Conservation (phyloP, 768 basidiomycete species). For the Psilocybe cyanescens region DNA sequence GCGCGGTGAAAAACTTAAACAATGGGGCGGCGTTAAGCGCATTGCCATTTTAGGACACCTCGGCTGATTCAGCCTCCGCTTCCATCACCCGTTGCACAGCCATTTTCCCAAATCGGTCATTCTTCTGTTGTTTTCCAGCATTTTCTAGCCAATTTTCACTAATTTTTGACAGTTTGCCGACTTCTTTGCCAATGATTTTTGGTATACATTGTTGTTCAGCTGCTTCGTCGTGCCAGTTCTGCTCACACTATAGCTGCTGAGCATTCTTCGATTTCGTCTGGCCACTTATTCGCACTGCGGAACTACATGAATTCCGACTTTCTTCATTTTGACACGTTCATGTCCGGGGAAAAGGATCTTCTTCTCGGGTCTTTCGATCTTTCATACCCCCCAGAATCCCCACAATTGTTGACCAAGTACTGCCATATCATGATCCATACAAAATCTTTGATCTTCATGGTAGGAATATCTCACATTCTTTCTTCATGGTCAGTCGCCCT, state of each 20-base stretch:
- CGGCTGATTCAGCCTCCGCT: slow-evolving; percentile 23
- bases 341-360: not conserved
- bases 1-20: slow-evolving; percentile 18
- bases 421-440: not conserved
- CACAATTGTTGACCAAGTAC: not conserved
- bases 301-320: not conserved
- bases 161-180: too few relatives aligned
- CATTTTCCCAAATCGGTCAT: not conserved
- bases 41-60: slow-evolving; percentile 21
- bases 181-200: too few relatives aligned
- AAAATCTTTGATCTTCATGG: not conserved
- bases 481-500: not conserved
- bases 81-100: slow-evolving; percentile 11
- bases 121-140: not conserved
- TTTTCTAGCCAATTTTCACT: not conserved
- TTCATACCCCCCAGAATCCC: not conserved
- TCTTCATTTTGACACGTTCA: not conserved
- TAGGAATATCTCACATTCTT: not conserved
- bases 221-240: not conserved
- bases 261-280: not conserved
- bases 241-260: not conserved
- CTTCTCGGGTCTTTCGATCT: not conserved
- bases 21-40: slow-evolving; percentile 23
- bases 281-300: not conserved
- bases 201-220: too few relatives aligned